These are phyloP conservation scores for Nemania sp. DNA, from an alignment of 2,329 filamentous ascomycete species.

Conservation along the genomic window DNA sequence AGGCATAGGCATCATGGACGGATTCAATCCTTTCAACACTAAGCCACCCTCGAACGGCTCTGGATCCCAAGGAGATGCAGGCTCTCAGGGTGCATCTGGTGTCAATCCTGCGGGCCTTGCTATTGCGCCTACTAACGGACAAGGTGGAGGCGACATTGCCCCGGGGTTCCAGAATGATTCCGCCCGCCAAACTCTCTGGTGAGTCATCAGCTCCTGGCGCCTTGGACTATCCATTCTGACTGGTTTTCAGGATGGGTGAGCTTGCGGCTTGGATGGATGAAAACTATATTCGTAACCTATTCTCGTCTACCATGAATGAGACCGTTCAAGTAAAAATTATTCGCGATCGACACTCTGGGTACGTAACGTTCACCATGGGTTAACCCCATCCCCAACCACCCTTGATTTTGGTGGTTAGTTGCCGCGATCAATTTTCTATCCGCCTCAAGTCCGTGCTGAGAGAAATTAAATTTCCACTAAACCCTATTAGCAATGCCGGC, in stretches of 20 bases:
- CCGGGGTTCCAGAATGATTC: conserved; percentile 46
- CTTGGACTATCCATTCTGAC: conserved; percentile 9
- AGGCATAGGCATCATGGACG: conserved; percentile 38
- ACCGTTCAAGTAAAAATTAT: conserved; percentile 99
- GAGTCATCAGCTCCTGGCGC: conserved; percentile 28
- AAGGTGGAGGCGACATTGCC: conserved; percentile 40
- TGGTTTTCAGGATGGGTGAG: conserved; percentile 83
- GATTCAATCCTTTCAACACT: conserved; percentile 42
- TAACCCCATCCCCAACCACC: not conserved
- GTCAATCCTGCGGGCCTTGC: conserved; percentile 34
- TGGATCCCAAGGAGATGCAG: conserved; percentile 43
- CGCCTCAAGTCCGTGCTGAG: not conserved
- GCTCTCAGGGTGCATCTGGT: conserved; percentile 39
- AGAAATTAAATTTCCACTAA: not conserved
- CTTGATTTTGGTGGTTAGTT: not conserved
- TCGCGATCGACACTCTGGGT: conserved; percentile 98
- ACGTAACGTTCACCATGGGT: conserved; percentile 36
- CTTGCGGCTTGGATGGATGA: conserved; percentile 99
- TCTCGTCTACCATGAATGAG: conserved; percentile 85
- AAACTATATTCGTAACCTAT: conserved; percentile 95
- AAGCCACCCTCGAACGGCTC: conserved; percentile 43
- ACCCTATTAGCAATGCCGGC: conserved; percentile 75
- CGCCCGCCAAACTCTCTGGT: conserved; percentile 62
- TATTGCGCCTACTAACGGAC: conserved; percentile 41
- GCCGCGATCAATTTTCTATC: not conserved